A percentile compares a stretch with the other conserved stretches of the same genome.
These are phyloP conservation scores for Trametes pubescens DNA, from an alignment of 1,284 basidiomycete genomes.

Conservation along the genomic window DNA sequence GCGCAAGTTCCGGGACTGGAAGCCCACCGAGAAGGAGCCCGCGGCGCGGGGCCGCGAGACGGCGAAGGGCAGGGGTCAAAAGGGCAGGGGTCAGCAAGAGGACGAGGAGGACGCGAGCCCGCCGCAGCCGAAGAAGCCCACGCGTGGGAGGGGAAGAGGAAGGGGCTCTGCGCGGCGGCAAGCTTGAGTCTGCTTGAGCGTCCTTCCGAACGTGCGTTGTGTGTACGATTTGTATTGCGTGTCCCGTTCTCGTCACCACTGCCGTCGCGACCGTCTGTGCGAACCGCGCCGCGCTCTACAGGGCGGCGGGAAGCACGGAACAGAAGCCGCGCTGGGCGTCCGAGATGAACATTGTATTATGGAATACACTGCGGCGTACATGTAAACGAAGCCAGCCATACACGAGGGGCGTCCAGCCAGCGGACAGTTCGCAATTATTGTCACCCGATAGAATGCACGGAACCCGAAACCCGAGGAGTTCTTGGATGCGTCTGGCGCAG, in stretches of 20 bases:
- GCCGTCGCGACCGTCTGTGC: constrained; percentile 11
- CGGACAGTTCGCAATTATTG: constrained; percentile 14
- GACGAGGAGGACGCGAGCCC: constrained; percentile 33
- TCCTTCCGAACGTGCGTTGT: constrained; percentile 12
- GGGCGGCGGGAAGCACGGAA: constrained; percentile 11
- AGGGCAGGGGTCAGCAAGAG: constrained; percentile 27
- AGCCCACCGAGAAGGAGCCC: constrained; percentile 36
- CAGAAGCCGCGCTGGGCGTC: constrained; percentile 19
- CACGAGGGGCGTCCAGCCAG: constrained; percentile 22
- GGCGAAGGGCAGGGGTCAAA: constrained; percentile 30
- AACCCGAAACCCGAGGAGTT: constrained; percentile 9
- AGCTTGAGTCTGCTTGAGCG: constrained; percentile 24
- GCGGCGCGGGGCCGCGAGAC: constrained; percentile 27
- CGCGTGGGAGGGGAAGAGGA: constrained; percentile 32
- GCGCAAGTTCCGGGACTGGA: constrained; percentile 67
- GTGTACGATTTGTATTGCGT: constrained; percentile 11
- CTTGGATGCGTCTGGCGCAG: constrained; percentile 5
- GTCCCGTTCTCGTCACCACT: constrained; percentile 12
- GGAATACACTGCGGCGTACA: constrained; percentile 23
- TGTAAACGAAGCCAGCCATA: constrained; percentile 28
- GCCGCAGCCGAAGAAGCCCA: constrained; percentile 29
- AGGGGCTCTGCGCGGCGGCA: constrained; percentile 29
- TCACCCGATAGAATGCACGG: constrained; percentile 16
- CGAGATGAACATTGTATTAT: constrained; percentile 28
- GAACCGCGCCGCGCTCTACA: constrained; percentile 5